Conservation (phyloP, 768 basidiomycete genomes). For the Rhizopogon vulgaris region DNA sequence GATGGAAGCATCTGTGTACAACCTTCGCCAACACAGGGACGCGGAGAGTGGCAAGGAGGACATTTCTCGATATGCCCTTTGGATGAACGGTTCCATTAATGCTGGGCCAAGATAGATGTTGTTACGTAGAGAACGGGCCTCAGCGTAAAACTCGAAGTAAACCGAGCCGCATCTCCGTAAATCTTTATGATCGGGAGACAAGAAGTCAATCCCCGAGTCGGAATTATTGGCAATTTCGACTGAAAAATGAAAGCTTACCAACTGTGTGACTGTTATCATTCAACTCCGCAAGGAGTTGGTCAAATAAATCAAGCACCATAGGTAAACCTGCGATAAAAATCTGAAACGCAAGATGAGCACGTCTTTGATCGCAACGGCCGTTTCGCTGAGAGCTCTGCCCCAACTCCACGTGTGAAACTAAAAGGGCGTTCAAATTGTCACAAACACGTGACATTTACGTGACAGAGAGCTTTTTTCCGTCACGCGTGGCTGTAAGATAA, state of each 20-base stretch:
- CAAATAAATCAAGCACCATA: background rate
- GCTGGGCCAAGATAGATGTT: background rate
- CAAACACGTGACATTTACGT: slow-evolving; percentile 24
- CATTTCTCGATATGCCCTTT: slow-evolving; percentile 45
- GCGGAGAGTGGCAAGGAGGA: slow-evolving; percentile 28
- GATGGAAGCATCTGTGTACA: slow-evolving; percentile 75
- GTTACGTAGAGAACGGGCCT: slow-evolving; percentile 1
- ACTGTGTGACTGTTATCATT: background rate
- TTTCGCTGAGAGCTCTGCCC: background rate
- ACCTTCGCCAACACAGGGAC: slow-evolving; percentile 48
- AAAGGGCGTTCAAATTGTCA: slow-evolving; percentile 3
- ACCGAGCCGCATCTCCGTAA: background rate
- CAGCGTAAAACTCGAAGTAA: background rate
- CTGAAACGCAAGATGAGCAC: too few species aligned
- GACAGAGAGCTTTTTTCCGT: slow-evolving; percentile 34
- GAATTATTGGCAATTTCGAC: background rate
- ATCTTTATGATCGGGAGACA: slow-evolving; percentile 1
- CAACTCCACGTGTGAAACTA: slow-evolving; percentile 11
- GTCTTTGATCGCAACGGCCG: background rate
- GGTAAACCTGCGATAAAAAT: background rate
- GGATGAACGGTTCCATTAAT: slow-evolving; percentile 34
- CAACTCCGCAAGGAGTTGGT: slow-evolving; percentile 1
- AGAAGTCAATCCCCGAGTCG: background rate
- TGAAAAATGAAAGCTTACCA: background rate
- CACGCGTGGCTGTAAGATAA: slow-evolving; percentile 48